phyloP scores from a whole-genome alignment of 2,329 filamentous ascomycete species.

The Aspergillus sp. region DNA sequence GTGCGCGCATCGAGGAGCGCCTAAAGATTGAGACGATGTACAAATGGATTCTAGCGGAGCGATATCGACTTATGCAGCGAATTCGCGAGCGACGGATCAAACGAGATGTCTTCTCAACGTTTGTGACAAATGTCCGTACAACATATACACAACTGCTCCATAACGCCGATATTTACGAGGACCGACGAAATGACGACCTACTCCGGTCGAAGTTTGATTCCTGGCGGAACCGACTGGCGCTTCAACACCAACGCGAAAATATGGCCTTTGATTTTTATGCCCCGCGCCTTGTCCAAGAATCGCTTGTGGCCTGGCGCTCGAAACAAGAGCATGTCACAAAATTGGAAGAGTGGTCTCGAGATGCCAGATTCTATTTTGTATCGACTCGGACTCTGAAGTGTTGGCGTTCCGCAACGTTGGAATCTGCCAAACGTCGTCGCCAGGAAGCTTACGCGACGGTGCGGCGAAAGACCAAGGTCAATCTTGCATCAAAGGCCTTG shows the following conservation, averaged over 20 bases:
- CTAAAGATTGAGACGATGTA: constrained; percentile 58
- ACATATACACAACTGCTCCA: constrained; percentile 39
- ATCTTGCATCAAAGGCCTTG: constrained; percentile 49
- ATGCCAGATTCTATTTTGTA: constrained; percentile 58
- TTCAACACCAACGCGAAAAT: constrained; percentile 42
- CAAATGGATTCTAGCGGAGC: constrained; percentile 59
- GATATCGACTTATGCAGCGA: constrained; percentile 40
- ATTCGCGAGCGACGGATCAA: constrained; percentile 42
- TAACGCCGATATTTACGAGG: constrained; percentile 37
- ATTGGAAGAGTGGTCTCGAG: constrained; percentile 54
- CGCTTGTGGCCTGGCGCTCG: constrained; percentile 39
- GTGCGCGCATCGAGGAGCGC: constrained; percentile 55
- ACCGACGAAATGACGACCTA: constrained; percentile 32
- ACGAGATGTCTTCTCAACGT: constrained; percentile 37
- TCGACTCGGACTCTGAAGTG: constrained; percentile 49
- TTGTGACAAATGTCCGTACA: constrained; percentile 40
- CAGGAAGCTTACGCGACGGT: constrained; percentile 57
- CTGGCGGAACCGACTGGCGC: constrained; percentile 39
- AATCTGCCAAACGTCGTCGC: constrained; percentile 53
- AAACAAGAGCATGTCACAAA: constrained; percentile 44
- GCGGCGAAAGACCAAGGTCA: constrained; percentile 54
- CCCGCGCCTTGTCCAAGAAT: constrained; percentile 42
- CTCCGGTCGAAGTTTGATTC: constrained; percentile 33
- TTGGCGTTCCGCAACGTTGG: constrained; percentile 52
- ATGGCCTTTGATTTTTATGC: constrained; percentile 45